Evolutionary conservation across 1,139 yeast genomes (phyloP).

Genomic region (Spencermartinsiella ligniputridi): DNA sequence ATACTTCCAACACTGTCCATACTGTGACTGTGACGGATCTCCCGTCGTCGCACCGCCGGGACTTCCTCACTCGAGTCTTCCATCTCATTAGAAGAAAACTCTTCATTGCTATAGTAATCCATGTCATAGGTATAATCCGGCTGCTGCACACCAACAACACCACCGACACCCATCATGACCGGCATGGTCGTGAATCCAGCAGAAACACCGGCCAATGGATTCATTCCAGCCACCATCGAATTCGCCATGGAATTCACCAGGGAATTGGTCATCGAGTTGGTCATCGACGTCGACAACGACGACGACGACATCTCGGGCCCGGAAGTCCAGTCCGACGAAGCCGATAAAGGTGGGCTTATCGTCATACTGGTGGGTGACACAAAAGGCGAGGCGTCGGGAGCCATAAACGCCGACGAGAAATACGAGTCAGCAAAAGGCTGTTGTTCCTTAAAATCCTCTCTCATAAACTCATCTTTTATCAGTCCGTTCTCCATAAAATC

Average conservation of each 20-base stretch:
- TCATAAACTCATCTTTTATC: neutral
- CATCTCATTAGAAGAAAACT: neutral
- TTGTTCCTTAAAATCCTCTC: neutral
- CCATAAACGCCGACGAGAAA: conserved; percentile 15
- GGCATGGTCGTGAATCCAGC: neutral
- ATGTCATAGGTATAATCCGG: neutral
- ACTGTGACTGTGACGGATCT: neutral
- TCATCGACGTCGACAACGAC: conserved; percentile 1
- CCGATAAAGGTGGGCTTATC: conserved; percentile 12
- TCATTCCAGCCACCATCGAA: no score
- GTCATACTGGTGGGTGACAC: conserved; percentile 10
- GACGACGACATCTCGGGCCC: conserved; percentile 9
- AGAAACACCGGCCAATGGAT: neutral
- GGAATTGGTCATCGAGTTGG: no score
- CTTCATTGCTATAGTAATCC: neutral
- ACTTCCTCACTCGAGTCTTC: neutral
- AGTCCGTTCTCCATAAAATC: neutral
- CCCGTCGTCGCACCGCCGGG: neutral
- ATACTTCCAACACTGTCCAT: neutral
- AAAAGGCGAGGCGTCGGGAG: conserved; percentile 7
- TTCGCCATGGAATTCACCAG: no score
- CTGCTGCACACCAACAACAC: neutral
- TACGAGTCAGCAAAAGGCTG: conserved; percentile 5
- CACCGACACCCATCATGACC: neutral
- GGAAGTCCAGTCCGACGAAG: conserved; percentile 9